Evolutionary conservation across 805 yeast species (phyloP).

Genomic region (Kluyveromyces nonfermentans): DNA sequence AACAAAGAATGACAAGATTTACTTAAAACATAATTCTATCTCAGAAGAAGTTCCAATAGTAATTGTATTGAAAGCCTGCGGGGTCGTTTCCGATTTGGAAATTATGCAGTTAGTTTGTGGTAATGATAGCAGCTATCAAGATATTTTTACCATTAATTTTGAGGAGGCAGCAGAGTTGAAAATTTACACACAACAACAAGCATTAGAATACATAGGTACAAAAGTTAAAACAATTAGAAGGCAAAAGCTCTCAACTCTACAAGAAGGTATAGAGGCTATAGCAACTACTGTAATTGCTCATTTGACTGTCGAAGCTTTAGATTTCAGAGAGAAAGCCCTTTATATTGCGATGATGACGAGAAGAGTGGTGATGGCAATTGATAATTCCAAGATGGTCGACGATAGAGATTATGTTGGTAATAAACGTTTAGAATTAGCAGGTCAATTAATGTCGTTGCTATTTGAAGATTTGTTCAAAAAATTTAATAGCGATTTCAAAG

Average conservation of each 20-base stretch:
- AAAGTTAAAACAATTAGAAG: constrained; percentile 90
- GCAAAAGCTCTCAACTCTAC: constrained; percentile 69
- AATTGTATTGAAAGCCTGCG: constrained; percentile 87
- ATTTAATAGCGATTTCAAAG: constrained; percentile 89
- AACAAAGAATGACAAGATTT: constrained; percentile 81
- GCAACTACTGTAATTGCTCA: constrained; percentile 97
- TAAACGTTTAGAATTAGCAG: constrained; percentile 93
- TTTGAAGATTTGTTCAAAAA: constrained; percentile 97
- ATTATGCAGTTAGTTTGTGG: constrained; percentile 94
- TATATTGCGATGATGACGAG: constrained; percentile 96
- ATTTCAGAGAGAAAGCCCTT: constrained; percentile 88
- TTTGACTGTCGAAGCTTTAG: constrained; percentile 71
- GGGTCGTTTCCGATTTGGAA: constrained; percentile 84
- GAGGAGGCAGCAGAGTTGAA: constrained; percentile 87
- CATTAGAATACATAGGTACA: constrained; percentile 81
- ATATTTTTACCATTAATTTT: constrained; percentile 81
- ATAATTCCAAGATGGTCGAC: constrained; percentile 91
- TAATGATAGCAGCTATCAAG: constrained; percentile 78
- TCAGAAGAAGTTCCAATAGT: constrained; percentile 94
- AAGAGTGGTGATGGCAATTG: constrained; percentile 91
- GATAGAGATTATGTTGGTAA: constrained; percentile 98
- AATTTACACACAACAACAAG: constrained; percentile 86
- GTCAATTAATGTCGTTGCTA: constrained; percentile 87
- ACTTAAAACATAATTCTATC: constrained; percentile 89
- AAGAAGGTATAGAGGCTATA: constrained; percentile 94